Percentiles rank a stretch among this genome's conserved stretches.
Evolutionary conservation across 1,139 yeast species (phyloP).

Genomic region (Zygoascus meyerae): DNA sequence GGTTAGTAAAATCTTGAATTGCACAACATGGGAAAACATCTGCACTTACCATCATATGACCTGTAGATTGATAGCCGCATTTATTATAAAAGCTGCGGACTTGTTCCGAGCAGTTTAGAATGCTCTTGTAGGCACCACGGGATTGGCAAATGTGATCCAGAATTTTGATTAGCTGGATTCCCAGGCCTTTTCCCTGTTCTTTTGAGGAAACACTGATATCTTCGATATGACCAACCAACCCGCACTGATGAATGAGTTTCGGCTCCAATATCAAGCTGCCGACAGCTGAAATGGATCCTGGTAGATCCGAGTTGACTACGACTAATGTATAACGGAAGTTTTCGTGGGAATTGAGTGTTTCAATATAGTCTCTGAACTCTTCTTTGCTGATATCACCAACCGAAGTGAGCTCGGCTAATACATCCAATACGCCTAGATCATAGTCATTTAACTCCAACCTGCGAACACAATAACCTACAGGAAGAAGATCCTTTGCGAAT

Average conservation of each 20-base stretch:
- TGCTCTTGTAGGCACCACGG: slow-evolving; percentile 64
- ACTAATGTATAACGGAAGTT: slow-evolving; percentile 38
- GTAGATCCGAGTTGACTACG: slow-evolving; percentile 32
- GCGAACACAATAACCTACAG: slow-evolving; percentile 47
- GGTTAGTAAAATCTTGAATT: neutral
- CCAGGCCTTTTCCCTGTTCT: slow-evolving; percentile 78
- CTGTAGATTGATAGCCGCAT: slow-evolving; percentile 50
- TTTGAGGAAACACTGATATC: slow-evolving; percentile 71
- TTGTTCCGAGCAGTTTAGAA: slow-evolving; percentile 65
- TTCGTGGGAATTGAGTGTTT: slow-evolving; percentile 27
- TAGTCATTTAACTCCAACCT: slow-evolving; percentile 41
- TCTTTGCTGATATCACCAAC: slow-evolving; percentile 45
- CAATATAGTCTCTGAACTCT: slow-evolving; percentile 38
- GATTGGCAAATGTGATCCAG: slow-evolving; percentile 49
- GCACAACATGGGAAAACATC: neutral
- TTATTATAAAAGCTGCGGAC: slow-evolving; percentile 70
- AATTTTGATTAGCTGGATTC: slow-evolving; percentile 50
- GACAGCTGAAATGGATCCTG: slow-evolving; percentile 31
- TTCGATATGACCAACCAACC: slow-evolving; percentile 88
- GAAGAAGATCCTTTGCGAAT: slow-evolving; percentile 29
- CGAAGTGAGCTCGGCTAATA: slow-evolving; percentile 47
- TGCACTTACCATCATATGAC: slow-evolving; percentile 23
- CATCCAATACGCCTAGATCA: slow-evolving; percentile 41
- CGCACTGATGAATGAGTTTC: slow-evolving; percentile 58
- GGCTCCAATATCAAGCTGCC: slow-evolving; percentile 44